Conservation (phyloP, 371 early-diverging fungal species). For the Apophysomyces ossiformis region DNA sequence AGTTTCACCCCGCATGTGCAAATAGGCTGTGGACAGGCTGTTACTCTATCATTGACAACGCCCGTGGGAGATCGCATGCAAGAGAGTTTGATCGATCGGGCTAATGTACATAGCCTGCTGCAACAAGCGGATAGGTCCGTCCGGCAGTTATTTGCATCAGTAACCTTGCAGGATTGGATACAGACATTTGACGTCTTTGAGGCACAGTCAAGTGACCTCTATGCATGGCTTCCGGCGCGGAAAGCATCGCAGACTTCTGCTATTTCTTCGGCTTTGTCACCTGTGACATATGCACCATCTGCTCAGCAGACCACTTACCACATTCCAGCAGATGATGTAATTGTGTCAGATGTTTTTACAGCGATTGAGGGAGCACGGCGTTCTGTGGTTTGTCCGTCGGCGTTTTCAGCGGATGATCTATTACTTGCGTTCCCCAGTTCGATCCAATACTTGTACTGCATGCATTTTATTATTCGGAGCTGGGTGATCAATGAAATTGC, state of each 20-base stretch:
- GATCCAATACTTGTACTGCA: slow-evolving; percentile 70
- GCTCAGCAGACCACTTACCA: slow-evolving; percentile 33
- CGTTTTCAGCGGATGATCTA: slow-evolving; percentile 51
- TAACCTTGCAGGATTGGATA: slow-evolving; percentile 77
- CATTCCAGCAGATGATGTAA: slow-evolving; percentile 50
- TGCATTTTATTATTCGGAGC: slow-evolving; percentile 74
- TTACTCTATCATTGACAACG: slow-evolving; percentile 28
- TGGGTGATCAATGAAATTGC: slow-evolving; percentile 76
- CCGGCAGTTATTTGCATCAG: slow-evolving; percentile 56
- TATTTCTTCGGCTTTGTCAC: slow-evolving; percentile 45
- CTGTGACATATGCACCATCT: slow-evolving; percentile 33
- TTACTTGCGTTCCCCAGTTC: slow-evolving; percentile 68
- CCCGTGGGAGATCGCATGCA: slow-evolving; percentile 18
- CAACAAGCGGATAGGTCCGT: slow-evolving; percentile 42
- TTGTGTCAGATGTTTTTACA: slow-evolving; percentile 73
- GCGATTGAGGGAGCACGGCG: slow-evolving; percentile 59
- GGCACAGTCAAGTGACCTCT: slow-evolving; percentile 69
- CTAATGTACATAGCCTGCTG: slow-evolving; percentile 23
- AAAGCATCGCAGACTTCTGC: slow-evolving; percentile 48
- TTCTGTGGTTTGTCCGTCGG: slow-evolving; percentile 42
- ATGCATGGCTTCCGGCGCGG: slow-evolving; percentile 75
- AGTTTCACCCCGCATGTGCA: slow-evolving; percentile 25
- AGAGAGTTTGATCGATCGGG: slow-evolving; percentile 31
- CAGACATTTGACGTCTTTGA: slow-evolving; percentile 72
- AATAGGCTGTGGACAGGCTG: slow-evolving; percentile 20